Percentiles rank a stretch among this genome's conserved stretches.
These are phyloP conservation scores for Chalciporus chontae DNA, from an alignment of 768 basidiomycete genomes.

Conservation along the genomic window DNA sequence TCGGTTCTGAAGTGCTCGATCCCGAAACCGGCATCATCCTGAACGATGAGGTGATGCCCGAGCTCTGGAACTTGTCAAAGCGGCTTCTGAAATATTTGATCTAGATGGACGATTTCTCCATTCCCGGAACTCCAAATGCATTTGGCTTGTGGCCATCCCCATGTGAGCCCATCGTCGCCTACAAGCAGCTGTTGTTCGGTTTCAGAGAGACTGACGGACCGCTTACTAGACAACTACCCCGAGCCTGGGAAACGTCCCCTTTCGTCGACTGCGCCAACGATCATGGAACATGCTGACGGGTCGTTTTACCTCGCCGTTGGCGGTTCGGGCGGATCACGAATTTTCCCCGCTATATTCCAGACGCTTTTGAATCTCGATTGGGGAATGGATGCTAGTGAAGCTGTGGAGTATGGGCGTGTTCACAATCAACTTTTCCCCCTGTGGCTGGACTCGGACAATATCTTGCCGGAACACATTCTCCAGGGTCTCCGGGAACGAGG, in stretches of 20 bases:
- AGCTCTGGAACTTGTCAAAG: neutral
- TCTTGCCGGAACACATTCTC: slow-evolving; percentile 55
- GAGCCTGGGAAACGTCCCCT: slow-evolving; percentile 85
- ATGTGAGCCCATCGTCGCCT: slow-evolving; percentile 41
- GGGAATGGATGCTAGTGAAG: slow-evolving; percentile 74
- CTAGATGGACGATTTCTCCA: slow-evolving; percentile 91
- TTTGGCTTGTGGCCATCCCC: slow-evolving; percentile 84
- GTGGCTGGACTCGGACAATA: slow-evolving; percentile 55
- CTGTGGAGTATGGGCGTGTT: slow-evolving; percentile 80
- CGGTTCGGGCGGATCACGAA: slow-evolving; percentile 84
- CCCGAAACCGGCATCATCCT: slow-evolving; percentile 83
- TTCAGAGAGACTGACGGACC: slow-evolving; percentile 1
- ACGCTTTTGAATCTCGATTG: slow-evolving; percentile 70
- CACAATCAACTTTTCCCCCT: slow-evolving; percentile 85
- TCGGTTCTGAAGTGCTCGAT: slow-evolving; percentile 87
- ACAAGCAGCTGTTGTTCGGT: neutral
- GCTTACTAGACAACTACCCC: slow-evolving; percentile 75
- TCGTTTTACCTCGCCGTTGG: slow-evolving; percentile 73
- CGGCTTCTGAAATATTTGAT: neutral
- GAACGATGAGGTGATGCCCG: slow-evolving; percentile 73
- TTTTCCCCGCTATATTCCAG: slow-evolving; percentile 79
- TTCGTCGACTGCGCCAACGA: slow-evolving; percentile 79
- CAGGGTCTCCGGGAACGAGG: slow-evolving; percentile 55
- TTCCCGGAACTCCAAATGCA: slow-evolving; percentile 75
- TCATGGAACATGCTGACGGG: slow-evolving; percentile 74